Evolutionary conservation across 352 stramenopile genomes (phyloP).

Genomic region (Phytophthora citrophthora): DNA sequence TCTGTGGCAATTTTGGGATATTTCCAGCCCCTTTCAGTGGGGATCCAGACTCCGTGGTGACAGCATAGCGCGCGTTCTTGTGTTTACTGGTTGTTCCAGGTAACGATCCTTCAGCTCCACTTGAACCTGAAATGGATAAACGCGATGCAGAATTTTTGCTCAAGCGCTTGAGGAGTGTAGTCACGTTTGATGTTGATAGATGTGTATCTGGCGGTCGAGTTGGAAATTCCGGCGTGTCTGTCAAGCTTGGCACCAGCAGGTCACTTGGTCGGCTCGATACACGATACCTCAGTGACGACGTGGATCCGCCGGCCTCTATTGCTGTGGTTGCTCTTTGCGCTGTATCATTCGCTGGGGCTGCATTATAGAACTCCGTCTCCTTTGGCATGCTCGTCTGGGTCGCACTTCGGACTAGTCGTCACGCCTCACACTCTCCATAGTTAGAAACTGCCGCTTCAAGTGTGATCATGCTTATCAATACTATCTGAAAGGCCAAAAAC

Average conservation of each 20-base stretch:
- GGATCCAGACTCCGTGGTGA: constrained; percentile 2
- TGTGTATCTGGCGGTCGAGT: constrained; percentile 11
- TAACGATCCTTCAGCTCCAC: neutral
- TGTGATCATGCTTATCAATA: too few species aligned
- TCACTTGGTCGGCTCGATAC: constrained; percentile 17
- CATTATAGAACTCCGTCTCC: constrained; percentile 27
- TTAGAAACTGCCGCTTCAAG: constrained; percentile 17
- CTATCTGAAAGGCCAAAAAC: neutral
- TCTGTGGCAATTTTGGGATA: constrained; percentile 52
- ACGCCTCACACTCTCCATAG: neutral
- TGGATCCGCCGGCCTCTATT: constrained; percentile 10
- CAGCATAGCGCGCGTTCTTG: constrained; percentile 21
- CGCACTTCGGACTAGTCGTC: neutral
- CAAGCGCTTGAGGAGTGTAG: constrained; percentile 35
- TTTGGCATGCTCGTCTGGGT: constrained; percentile 23
- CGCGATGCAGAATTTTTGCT: constrained; percentile 31
- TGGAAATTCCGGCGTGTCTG: neutral
- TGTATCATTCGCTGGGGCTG: constrained; percentile 1
- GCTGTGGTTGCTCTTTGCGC: neutral
- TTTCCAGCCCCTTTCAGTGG: constrained; percentile 7
- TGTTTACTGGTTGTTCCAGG: constrained; percentile 8
- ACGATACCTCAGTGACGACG: constrained; percentile 28
- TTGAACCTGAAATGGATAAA: constrained; percentile 10
- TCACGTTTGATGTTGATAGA: constrained; percentile 16
- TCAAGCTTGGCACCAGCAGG: constrained; percentile 5